phyloP scores from a whole-genome alignment of 345 rosid species.

The Orychophragmus violaceus region DNA sequence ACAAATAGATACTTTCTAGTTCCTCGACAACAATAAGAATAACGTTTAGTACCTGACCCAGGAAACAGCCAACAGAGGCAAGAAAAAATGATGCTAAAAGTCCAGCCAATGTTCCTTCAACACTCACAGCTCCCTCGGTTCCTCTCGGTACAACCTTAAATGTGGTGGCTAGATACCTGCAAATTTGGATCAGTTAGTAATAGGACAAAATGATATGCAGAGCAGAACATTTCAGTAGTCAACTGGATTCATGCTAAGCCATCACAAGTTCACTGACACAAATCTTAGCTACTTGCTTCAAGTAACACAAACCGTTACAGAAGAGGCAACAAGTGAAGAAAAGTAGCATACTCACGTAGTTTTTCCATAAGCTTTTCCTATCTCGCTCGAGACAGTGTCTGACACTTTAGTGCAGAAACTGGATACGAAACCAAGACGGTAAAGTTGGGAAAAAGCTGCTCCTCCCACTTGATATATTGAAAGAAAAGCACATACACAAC shows the following conservation, averaged over 20 bases:
- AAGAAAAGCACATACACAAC: constrained; percentile 79
- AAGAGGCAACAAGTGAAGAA: neutral
- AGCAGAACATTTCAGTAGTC: neutral
- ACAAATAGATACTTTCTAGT: neutral
- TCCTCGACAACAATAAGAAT: neutral
- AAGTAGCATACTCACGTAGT: constrained; percentile 60
- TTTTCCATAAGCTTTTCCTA: constrained; percentile 95
- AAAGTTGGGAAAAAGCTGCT: constrained; percentile 38
- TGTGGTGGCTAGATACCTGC: constrained; percentile 69
- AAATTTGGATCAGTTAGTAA: constrained; percentile 1
- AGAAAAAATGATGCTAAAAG: constrained; percentile 68
- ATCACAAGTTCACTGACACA: neutral
- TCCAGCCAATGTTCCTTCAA: constrained; percentile 93
- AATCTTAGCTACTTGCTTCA: constrained; percentile 6
- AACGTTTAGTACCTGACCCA: constrained; percentile 55
- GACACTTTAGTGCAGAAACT: constrained; percentile 96
- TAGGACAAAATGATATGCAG: neutral
- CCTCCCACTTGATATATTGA: constrained; percentile 68
- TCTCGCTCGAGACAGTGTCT: constrained; percentile 91
- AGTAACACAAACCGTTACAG: neutral
- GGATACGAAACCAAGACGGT: constrained; percentile 80
- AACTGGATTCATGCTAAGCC: neutral
- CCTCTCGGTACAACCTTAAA: constrained; percentile 91
- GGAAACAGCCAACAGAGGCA: constrained; percentile 56
- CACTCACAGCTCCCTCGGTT: constrained; percentile 93